Percentiles rank a stretch among this genome's conserved stretches.
These are phyloP conservation scores for Candida labiduridarum DNA, from an alignment of 1,139 yeast species.

Conservation along the genomic window DNA sequence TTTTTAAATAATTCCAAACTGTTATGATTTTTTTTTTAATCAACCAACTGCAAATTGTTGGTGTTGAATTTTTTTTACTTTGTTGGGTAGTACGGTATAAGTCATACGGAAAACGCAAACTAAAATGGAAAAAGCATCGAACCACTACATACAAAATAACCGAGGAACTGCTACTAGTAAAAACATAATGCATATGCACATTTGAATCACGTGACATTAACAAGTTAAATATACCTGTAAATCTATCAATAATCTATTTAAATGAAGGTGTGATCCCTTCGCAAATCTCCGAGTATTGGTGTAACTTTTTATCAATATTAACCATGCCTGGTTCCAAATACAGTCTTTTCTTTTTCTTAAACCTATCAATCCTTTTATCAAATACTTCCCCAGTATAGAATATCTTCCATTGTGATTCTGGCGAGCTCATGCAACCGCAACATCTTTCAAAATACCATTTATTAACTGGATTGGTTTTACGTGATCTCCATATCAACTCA, in stretches of 20 bases:
- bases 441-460: slow-evolving; percentile 97
- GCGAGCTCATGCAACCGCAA: slow-evolving; percentile 61
- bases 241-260: slow-evolving; percentile 7
- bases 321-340: slow-evolving; percentile 19
- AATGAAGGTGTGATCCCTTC: slow-evolving; percentile 41
- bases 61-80: slow-evolving; percentile 2
- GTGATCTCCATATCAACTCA: slow-evolving; percentile 88
- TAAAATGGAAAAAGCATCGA: background rate
- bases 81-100: slow-evolving; percentile 1
- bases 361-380: slow-evolving; percentile 34
- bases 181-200: background rate
- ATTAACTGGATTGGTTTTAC: slow-evolving; percentile 85
- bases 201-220: background rate
- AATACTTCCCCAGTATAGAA: slow-evolving; percentile 65
- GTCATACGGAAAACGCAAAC: background rate
- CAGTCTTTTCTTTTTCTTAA: slow-evolving; percentile 17
- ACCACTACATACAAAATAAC: background rate
- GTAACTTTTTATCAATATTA: slow-evolving; percentile 32
- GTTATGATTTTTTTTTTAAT: background rate
- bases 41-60: background rate
- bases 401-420: slow-evolving; percentile 63
- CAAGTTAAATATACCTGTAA: background rate
- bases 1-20: background rate
- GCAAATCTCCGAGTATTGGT: slow-evolving; percentile 31
- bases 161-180: background rate